Base-by-base conservation (phyloP, 176 grass and related monocot species). In the Metroxylon sagu region DNA sequence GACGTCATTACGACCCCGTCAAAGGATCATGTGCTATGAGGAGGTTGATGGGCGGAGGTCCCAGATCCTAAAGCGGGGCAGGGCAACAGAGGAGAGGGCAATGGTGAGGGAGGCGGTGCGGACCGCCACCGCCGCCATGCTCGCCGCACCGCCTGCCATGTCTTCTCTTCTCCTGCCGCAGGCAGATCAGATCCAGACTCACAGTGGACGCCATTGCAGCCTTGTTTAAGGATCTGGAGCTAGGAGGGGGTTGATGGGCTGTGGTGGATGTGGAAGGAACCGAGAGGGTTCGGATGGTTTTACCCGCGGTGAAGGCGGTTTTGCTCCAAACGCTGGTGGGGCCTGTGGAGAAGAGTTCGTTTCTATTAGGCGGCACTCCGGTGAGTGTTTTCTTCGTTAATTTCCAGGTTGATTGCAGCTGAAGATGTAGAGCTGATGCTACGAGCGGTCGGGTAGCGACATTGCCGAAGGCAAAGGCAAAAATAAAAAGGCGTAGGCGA, bases 241-340 rank as follows among this genome's bases (percentile, higher is more conserved):
- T 85, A 83, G 21, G 93, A 97, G 75, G 93, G 92, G 76, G 68
- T 97, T 29, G 87, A 90, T 23, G 93, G 93, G 54, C 82, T 50
- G 84, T 85, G 23, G 78, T 92, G 21, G 93, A 91, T 30, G 68
- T 53, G 5, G 71, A 60, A 48, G 60, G 57, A 19, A 18, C 62
- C 5, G 64, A 64, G 63, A 50, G n/a, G 26, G 50, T 7, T 50
- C 64, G 5, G 50, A 28, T 50, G 14, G 72, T 82, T 39, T 39
- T 8, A 10, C 56, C 69, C 14, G 63, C 79, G 57, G 76, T 98
- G 12, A 75, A 82, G 75, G 73, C 85, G 18, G 79, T 98, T 48
- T 61, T 87, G 57, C 54, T 88, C 25, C 84, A 98, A 66, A 83
- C 68, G 43, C 87, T 87, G 29, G 73, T 85, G 16, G 83, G 78